Percentiles rank a stretch among this genome's conserved stretches.
Evolutionary conservation across 768 basidiomycete species (phyloP).

Genomic region (Phylloporus rhodoxanthus): DNA sequence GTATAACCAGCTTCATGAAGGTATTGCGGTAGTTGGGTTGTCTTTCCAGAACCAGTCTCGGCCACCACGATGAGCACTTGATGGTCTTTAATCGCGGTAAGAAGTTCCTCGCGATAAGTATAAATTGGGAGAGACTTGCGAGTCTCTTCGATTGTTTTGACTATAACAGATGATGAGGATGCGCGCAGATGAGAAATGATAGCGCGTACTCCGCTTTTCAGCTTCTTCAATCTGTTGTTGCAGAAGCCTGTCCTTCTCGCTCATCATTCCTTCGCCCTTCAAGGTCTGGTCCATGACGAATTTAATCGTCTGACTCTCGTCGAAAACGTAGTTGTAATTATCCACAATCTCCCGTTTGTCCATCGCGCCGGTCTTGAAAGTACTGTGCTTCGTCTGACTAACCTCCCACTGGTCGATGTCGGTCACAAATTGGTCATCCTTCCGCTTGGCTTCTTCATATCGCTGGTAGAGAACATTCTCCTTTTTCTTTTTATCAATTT

Average conservation of each 20-base stretch:
- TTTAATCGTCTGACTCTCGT: constrained; percentile 93
- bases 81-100: constrained; percentile 83
- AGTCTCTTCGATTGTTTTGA: constrained; percentile 86
- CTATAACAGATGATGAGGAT: constrained; percentile 34
- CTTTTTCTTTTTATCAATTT: constrained; percentile 96
- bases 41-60: constrained; percentile 98
- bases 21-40: constrained; percentile 96
- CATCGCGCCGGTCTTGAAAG: constrained; percentile 86
- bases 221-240: constrained; percentile 88
- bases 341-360: constrained; percentile 80
- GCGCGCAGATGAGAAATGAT: not conserved
- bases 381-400: constrained; percentile 81
- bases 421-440: constrained; percentile 91
- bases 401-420: constrained; percentile 99
- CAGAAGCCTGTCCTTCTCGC: constrained; percentile 77
- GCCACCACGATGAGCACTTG: constrained; percentile 97
- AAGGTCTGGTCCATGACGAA: constrained; percentile 84
- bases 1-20: constrained; percentile 97
- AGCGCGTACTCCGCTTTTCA: constrained; percentile 73
- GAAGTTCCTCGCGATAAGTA: constrained; percentile 78
- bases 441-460: constrained; percentile 88
- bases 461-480: constrained; percentile 88
- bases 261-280: constrained; percentile 63
- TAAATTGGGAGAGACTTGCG: constrained; percentile 93
- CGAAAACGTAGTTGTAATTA: constrained; percentile 95